Conservation (phyloP, 345 rosid genomes). For the Acer yangbiense region DNA sequence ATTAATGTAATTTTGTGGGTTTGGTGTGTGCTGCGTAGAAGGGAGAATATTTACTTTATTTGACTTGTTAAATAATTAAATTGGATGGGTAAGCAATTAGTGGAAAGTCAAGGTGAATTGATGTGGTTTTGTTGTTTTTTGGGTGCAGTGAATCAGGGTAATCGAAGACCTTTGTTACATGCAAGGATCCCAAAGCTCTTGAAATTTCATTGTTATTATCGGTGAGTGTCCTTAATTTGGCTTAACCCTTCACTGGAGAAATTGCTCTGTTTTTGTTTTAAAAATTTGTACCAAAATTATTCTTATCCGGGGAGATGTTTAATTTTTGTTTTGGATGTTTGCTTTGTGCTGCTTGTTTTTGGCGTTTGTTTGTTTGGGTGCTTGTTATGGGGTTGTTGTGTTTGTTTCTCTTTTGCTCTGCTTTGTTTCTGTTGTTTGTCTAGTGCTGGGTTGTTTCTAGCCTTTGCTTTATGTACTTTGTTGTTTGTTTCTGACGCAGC, state of each 20-base stretch:
- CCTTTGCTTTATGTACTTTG: too few relatives aligned
- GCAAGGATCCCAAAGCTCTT: conserved; percentile 82
- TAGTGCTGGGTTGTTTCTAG: too few relatives aligned
- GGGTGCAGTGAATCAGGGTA: conserved; percentile 57
- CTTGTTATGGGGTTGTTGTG: too few relatives aligned
- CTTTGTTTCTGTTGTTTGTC: too few relatives aligned
- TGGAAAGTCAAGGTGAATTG: conserved; percentile 3
- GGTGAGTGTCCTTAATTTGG: conserved; percentile 34
- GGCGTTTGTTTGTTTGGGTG: too few relatives aligned
- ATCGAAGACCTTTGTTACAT: conserved; percentile 66
- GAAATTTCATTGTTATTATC: conserved; percentile 87
- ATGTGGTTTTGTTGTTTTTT: conserved; percentile 23
- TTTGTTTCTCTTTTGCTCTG: too few relatives aligned
- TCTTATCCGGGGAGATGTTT: too few relatives aligned
- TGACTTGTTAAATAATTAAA: not conserved
- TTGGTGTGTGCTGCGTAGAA: not conserved
- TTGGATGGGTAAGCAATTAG: not conserved
- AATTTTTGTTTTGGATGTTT: too few relatives aligned
- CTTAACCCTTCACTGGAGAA: not conserved
- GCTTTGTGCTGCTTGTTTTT: too few relatives aligned
- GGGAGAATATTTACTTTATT: not conserved
- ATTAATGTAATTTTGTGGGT: not conserved
- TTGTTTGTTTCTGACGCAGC: too few relatives aligned
- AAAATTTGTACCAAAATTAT: too few relatives aligned
- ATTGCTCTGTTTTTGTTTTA: too few relatives aligned